A percentile compares a stretch with the other conserved stretches of the same genome.
Conservation (phyloP, 495 filamentous ascomycete genomes). For the Peziza echinospora region DNA sequence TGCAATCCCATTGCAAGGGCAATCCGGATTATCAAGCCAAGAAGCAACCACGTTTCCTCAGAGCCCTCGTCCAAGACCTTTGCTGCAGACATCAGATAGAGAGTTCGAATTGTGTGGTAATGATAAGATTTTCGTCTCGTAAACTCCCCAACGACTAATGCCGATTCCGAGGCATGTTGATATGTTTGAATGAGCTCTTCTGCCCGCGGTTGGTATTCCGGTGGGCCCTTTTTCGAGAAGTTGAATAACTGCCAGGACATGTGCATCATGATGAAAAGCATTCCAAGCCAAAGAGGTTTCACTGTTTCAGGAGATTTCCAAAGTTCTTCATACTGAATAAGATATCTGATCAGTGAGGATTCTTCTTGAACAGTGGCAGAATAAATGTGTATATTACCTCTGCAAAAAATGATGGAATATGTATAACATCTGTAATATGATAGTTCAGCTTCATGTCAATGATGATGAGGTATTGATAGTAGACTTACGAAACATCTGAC, state of each 20-base stretch:
- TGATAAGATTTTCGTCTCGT: constrained; percentile 56
- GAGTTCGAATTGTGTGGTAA: constrained; percentile 50
- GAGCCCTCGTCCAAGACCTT: constrained; percentile 57
- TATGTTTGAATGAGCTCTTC: constrained; percentile 62
- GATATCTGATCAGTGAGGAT: too few relatives aligned
- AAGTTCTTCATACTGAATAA: constrained; percentile 70
- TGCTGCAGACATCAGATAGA: constrained; percentile 66
- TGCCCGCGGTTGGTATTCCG: constrained; percentile 50
- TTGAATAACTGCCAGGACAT: constrained; percentile 81
- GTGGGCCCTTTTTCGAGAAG: constrained; percentile 74
- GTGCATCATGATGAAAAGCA: constrained; percentile 73
- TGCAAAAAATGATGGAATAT: constrained; percentile 59
- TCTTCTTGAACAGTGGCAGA: too few relatives aligned
- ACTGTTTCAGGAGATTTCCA: constrained; percentile 70
- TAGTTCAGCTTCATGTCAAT: too few relatives aligned
- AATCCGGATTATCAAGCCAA: constrained; percentile 58
- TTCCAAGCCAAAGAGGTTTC: constrained; percentile 68
- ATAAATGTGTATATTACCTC: too few relatives aligned
- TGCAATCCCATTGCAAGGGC: constrained; percentile 95
- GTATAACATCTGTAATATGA: constrained; percentile 54
- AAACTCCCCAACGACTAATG: constrained; percentile 69
- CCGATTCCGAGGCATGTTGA: constrained; percentile 64
- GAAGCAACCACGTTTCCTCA: constrained; percentile 64
- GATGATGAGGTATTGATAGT: too few relatives aligned
- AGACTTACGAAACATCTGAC: constrained; percentile 45